Evolutionary conservation across 495 filamentous ascomycete species (phyloP).

Genomic region (Penicillium maclennaniae): DNA sequence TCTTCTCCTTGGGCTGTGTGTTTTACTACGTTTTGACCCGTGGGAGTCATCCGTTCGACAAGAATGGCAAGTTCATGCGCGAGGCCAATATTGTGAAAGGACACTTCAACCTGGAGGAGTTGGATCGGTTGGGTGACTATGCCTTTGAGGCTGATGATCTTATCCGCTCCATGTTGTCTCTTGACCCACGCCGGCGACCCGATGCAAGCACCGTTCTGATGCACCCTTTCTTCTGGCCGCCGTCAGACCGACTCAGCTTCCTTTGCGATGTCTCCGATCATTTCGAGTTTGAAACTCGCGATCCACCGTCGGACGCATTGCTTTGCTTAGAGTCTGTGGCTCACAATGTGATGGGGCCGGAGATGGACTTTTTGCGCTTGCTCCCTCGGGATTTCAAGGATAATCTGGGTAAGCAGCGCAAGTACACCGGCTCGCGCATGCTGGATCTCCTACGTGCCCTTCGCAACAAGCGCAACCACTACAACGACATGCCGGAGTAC

Average conservation of each 20-base stretch:
- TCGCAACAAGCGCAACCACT: conserved; percentile 94
- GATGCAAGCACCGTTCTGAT: conserved; percentile 72
- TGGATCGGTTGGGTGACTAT: conserved; percentile 73
- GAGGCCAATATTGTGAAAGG: conserved; percentile 95
- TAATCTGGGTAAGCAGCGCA: conserved; percentile 86
- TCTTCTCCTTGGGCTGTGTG: conserved; percentile 92
- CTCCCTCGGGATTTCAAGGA: conserved; percentile 81
- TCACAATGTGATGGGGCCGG: conserved; percentile 49
- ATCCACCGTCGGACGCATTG: conserved; percentile 68
- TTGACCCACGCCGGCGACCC: conserved; percentile 66
- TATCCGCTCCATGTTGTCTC: conserved; percentile 75
- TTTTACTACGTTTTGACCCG: conserved; percentile 94
- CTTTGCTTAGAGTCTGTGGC: conserved; percentile 58
- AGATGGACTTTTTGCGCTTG: conserved; percentile 69
- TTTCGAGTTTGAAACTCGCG: conserved; percentile 84
- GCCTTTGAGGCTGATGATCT: conserved; percentile 83
- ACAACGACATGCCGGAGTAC: conserved; percentile 79
- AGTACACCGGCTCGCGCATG: conserved; percentile 80
- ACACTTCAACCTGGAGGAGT: conserved; percentile 63
- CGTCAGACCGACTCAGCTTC: conserved; percentile 83
- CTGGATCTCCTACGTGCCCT: conserved; percentile 85
- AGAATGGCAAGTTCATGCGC: conserved; percentile 86
- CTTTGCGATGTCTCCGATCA: conserved; percentile 92
- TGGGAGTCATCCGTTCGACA: conserved; percentile 91
- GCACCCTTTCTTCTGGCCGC: conserved; percentile 94